Base-by-base conservation (phyloP, 1,284 basidiomycete genomes). In the Ustilago curta region DNA sequence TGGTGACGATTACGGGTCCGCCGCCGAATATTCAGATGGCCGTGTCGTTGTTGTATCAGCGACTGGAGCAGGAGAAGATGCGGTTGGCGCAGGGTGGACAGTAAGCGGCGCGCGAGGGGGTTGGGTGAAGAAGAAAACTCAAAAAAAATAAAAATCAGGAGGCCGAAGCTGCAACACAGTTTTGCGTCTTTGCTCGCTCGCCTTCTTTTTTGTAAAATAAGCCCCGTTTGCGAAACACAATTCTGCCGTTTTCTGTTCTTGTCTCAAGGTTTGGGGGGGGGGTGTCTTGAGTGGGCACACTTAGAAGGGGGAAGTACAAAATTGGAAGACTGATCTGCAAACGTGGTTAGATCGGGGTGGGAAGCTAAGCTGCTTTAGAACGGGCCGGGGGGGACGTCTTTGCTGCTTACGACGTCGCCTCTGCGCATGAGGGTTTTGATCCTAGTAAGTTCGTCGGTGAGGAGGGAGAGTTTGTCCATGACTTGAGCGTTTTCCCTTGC, bases 1-100 rank as follows among this genome's bases (percentile, higher is more conserved):
- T 74, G 74, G 86, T 82, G 79, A 91, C 78, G 2, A 82, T 83
- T 48, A 83, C 72, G 3, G 97, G 97, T 8, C 92, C 92, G 79
- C 94, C 95, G 3, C 88, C 90, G 6, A 95, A 96, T 83, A 97
- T 99, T 74, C 95, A 97, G 86, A 93, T 95, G 89, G 97, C 97
- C 4, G 94, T 99, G 29, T 91, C 93, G 79, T 85, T 99, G 79
- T 87, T 99, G 79, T 97, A 97, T 86, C 91, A 93, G 83, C 68
- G 83, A 29, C 61, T 84, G n/a, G 83, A 84, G 69, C 82, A 84
- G 71, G 83, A 84, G 59, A 84, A 84, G 66, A 64, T 84, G 66
- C 66, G 83, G 11, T 65, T 81, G 1, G 70, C 78, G 16, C 77
- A 77, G 65, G 71, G 66, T 42, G 61, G 35, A 12, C 35, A 37